Base-by-base conservation (phyloP, 805 yeast genomes). In the Ogataea pignaliae region DNA sequence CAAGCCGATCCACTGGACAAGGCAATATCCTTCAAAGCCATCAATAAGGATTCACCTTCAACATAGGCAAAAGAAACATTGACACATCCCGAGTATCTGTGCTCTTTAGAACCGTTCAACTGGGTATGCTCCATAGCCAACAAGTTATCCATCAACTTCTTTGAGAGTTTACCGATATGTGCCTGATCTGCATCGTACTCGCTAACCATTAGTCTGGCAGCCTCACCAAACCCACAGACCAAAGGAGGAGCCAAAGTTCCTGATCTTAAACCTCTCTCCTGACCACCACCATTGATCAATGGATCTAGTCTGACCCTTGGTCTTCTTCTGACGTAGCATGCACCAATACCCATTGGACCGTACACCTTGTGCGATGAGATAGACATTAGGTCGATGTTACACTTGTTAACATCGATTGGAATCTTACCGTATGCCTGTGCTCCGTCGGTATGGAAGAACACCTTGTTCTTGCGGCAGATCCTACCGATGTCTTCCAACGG, bases 311-410 rank as follows among this genome's bases (percentile, higher is more conserved):
- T 85, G 40, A 93, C 99, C 69, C 99, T 83, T 50, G 99, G 99
- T 68, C 99, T 84, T 76, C 99, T 86, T 70, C 99, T 83, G 34
- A 93, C 91, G 61, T 77, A 93, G 55, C 90, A 74, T 10, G 99
- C 99, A 59, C 99, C 99, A 47, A 89, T 79, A 50, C 99, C 99
- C 79, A 84, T 93, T 54, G 99, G 99, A 6, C 99, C 99, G 68
- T 93, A 93, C 50, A 93, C 83, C 71, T 93, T 93, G 70, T 93
- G 99, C 2, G 96, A 90, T 1, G 97, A 88, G 48, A 93, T 85
- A 17, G 97, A 88, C 83, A 93, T 72, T 53, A 91, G 69, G 66
- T 93, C 99, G 55, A 93, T 87, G 65, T 93, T 90, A 83, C 82
- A 79, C 56, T 84, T 85, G 70, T 93, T 89, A 50, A 93, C 99